Percentiles rank a stretch among this genome's conserved stretches.
phyloP scores from a whole-genome alignment of 345 rosid genomes.

The Rhodamnia rubescens region DNA sequence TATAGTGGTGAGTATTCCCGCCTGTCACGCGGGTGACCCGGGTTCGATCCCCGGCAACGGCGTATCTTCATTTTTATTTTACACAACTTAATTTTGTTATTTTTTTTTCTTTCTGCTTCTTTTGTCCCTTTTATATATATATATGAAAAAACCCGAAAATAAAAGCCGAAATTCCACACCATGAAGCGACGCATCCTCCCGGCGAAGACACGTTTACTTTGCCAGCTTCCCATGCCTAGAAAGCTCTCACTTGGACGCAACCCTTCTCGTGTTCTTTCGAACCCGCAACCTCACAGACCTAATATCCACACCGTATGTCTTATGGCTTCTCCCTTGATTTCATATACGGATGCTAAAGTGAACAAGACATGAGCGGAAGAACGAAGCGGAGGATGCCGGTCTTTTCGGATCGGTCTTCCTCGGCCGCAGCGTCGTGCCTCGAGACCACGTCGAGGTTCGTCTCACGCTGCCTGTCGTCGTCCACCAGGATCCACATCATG shows the following conservation, averaged over 20 bases:
- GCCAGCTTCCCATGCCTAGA: not conserved
- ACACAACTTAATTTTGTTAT: not conserved
- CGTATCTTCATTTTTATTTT: not conserved
- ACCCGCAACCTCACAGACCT: not conserved
- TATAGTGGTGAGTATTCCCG: constrained; percentile 95
- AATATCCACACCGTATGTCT: not conserved
- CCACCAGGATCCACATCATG: constrained; percentile 48
- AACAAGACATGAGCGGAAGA: not conserved
- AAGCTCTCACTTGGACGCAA: not conserved
- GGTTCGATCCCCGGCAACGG: constrained; percentile 98
- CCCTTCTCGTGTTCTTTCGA: not conserved
- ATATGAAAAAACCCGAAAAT: not conserved
- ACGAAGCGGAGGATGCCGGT: not conserved
- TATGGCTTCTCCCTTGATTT: not conserved
- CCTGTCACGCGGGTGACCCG: constrained; percentile 97
- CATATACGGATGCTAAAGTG: not conserved
- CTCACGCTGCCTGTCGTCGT: not conserved
- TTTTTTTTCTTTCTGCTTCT: not conserved
- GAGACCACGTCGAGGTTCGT: not conserved
- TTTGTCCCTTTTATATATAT: not conserved
- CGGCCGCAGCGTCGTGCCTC: not conserved
- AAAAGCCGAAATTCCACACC: not conserved
- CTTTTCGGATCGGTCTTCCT: not conserved
- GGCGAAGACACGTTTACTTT: not conserved
- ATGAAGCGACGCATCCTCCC: not conserved